Conservation (phyloP, 495 filamentous ascomycete genomes). For the Trichoderma erinaceum region DNA sequence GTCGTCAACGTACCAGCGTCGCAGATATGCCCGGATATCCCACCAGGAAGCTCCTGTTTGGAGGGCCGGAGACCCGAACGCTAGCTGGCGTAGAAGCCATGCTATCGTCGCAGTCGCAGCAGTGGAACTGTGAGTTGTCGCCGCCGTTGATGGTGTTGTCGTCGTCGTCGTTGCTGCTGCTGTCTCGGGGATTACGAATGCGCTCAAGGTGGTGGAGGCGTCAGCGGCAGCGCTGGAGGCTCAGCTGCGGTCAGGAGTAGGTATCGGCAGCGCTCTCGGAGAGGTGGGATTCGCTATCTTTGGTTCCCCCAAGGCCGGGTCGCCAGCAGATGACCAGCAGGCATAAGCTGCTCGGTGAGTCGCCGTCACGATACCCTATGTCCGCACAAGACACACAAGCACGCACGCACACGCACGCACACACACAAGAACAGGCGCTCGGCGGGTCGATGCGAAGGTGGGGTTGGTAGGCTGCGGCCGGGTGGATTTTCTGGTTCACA, state of each 20-base stretch:
- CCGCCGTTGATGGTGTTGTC: constrained; percentile 18
- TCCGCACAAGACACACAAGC: not conserved
- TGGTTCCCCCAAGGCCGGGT: constrained; percentile 5
- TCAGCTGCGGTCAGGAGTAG: not conserved
- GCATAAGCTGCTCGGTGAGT: constrained; percentile 6
- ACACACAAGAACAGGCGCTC: not conserved
- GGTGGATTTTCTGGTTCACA: constrained; percentile 1
- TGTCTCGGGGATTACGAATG: not conserved
- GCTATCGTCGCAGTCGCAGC: constrained; percentile 22
- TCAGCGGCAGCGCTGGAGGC: constrained; percentile 10
- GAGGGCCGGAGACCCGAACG: constrained; percentile 94
- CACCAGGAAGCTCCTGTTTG: constrained; percentile 93
- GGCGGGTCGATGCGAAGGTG: constrained; percentile 12
- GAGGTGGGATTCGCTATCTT: not conserved
- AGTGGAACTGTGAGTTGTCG: constrained; percentile 1
- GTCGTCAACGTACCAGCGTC: constrained; percentile 65
- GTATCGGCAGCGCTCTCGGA: not conserved
- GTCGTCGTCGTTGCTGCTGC: constrained; percentile 15
- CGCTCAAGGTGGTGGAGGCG: not conserved
- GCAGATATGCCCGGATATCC: constrained; percentile 98
- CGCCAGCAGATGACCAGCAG: constrained; percentile 11
- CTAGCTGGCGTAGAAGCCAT: constrained; percentile 55
- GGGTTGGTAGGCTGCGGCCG: constrained; percentile 8
- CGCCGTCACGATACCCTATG: constrained; percentile 1
- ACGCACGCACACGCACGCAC: not conserved